A percentile compares a stretch with the other conserved stretches of the same genome.
Evolutionary conservation across 2,329 filamentous ascomycete genomes (phyloP).

Genomic region (Bipolaris bicolor): DNA sequence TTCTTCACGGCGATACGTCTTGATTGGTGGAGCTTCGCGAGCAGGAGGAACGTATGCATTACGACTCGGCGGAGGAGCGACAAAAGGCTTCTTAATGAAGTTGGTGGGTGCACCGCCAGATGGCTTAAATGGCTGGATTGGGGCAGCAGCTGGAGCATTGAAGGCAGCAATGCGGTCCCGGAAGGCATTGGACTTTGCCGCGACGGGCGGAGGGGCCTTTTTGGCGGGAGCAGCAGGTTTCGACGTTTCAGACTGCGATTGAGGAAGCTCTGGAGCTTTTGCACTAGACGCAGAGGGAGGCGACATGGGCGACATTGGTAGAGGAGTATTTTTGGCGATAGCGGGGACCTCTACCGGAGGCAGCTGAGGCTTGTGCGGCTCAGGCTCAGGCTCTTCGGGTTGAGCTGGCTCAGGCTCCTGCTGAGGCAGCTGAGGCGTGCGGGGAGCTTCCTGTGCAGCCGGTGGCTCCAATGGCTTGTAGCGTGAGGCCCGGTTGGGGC

Average conservation of each 20-base stretch:
- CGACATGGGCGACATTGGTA: constrained; percentile 36
- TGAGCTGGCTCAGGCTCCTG: constrained; percentile 32
- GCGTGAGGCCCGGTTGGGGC: constrained; percentile 74
- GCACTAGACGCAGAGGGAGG: constrained; percentile 33
- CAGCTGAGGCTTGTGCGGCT: constrained; percentile 48
- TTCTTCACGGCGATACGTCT: constrained; percentile 84
- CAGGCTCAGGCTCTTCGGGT: constrained; percentile 38
- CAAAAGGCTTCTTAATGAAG: constrained; percentile 97
- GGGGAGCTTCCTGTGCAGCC: constrained; percentile 35
- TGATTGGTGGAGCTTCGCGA: constrained; percentile 72
- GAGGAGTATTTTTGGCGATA: constrained; percentile 31
- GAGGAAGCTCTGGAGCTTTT: constrained; percentile 27
- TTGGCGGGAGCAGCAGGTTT: constrained; percentile 50
- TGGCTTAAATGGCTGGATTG: constrained; percentile 89
- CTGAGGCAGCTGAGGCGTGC: constrained; percentile 38
- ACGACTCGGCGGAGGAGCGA: constrained; percentile 90
- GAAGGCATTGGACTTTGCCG: constrained; percentile 87
- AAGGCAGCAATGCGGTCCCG: constrained; percentile 96
- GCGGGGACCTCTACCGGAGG: constrained; percentile 43
- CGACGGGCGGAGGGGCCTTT: constrained; percentile 69
- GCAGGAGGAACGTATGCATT: constrained; percentile 85
- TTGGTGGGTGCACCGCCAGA: constrained; percentile 62
- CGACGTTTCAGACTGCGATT: constrained; percentile 45
- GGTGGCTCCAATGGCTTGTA: constrained; percentile 46
- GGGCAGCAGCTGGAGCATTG: constrained; percentile 85